A percentile compares a stretch with the other conserved stretches of the same genome.
Conservation (phyloP, 805 yeast genomes). For the Wickerhamomyces hampshirensis region DNA sequence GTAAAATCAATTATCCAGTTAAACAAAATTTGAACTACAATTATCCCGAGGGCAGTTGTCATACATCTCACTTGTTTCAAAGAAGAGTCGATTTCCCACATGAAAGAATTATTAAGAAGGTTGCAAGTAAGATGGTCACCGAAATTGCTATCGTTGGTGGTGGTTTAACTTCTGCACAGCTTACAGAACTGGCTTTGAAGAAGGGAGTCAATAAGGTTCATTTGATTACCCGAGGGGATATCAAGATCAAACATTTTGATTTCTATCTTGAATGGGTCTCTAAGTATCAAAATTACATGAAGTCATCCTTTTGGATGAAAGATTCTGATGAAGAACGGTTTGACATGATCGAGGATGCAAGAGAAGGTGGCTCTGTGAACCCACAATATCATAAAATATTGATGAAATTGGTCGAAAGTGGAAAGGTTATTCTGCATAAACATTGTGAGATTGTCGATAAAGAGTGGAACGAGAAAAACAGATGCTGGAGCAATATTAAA, state of each 20-base stretch:
- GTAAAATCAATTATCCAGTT: slow-evolving; percentile 10
- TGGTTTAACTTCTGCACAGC: slow-evolving; percentile 42
- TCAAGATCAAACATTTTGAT: slow-evolving; percentile 43
- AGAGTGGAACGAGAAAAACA: slow-evolving; percentile 23
- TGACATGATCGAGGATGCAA: slow-evolving; percentile 36
- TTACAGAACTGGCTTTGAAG: slow-evolving; percentile 34
- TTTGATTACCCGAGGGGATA: slow-evolving; percentile 31
- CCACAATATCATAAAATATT: slow-evolving; percentile 37
- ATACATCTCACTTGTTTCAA: slow-evolving; percentile 10
- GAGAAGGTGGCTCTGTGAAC: slow-evolving; percentile 43
- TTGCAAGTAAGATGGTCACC: neutral
- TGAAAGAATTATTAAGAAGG: neutral
- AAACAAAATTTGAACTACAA: slow-evolving; percentile 2
- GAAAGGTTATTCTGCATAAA: slow-evolving; percentile 28
- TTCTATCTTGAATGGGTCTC: slow-evolving; percentile 47
- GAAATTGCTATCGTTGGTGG: slow-evolving; percentile 38
- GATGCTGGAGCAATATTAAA: slow-evolving; percentile 25
- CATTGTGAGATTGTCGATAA: slow-evolving; percentile 26
- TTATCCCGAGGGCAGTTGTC: slow-evolving; percentile 11
- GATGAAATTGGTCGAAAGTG: slow-evolving; percentile 27
- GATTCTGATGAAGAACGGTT: slow-evolving; percentile 39
- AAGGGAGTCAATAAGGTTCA: slow-evolving; percentile 30
- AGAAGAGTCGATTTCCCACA: slow-evolving; percentile 4
- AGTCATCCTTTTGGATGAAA: slow-evolving; percentile 35
- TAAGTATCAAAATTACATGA: slow-evolving; percentile 41